Evolutionary conservation across 176 grass and related monocot species (phyloP), one percentile per base, ranked within the genome.

Genomic region (Pharus latifolius): DNA sequence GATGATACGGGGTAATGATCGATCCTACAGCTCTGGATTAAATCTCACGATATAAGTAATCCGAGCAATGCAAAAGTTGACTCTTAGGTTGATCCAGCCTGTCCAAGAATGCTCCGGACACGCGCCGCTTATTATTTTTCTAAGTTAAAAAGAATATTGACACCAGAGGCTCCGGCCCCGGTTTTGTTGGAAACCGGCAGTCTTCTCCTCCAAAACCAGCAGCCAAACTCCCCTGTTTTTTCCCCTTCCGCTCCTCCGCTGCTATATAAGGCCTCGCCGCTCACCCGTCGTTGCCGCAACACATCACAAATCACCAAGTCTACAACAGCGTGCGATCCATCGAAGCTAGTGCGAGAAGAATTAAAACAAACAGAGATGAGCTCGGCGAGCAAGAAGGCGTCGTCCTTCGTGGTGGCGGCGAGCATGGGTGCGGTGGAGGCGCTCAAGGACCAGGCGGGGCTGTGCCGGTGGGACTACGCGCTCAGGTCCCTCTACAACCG

Each of bases 381-480:
- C 41, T 54, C 64, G 7, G 19, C 12, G 61, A 49, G 56, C 73
- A 91, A 52, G 63, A 91, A 72, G 40, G 75, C 69, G 14, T 68
- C 76, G 63, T 87, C 82, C 31, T 17, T 87, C 28, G 83, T 88
- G 55, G 88, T 88, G 43, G 69, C 85, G 12, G 69, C 73, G 57
- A 85, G 63, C 80, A 84, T 92, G 70, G 82, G 76, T 31, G 63
- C 89, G 0, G 81, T 88, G 63, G 89, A 92, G 77, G 85, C 82
- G 48, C 85, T 92, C 73, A 88, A 92, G 81, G 89, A 92, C 48
- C 89, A 88, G 66, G 89, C 44, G 5, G 81, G 89, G 10, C 68
- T 92, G 28, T 92, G 81, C 73, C 80, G 85, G 16, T 92, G 78
- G 89, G 76, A 88, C 85, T 88, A 92, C 33, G 78, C 89, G 13